These are phyloP conservation scores for Athelia sp. DNA, from an alignment of 1,284 basidiomycete species.

Conservation along the genomic window DNA sequence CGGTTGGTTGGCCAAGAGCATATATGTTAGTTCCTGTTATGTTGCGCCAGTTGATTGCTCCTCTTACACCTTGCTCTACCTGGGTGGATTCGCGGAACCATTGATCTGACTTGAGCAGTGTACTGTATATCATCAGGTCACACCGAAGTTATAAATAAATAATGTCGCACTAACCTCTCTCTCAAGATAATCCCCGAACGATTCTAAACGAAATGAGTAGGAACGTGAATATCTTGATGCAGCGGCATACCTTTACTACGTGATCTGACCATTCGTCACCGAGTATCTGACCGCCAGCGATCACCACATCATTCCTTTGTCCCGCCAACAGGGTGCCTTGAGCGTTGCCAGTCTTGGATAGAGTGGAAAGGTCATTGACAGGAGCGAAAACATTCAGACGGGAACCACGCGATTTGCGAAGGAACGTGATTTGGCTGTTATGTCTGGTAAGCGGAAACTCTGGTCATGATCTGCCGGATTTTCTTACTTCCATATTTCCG, in stretches of 20 bases:
- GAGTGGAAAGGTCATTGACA: constrained; percentile 77
- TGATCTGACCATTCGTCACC: constrained; percentile 94
- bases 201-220: constrained; percentile 42
- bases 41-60: constrained; percentile 93
- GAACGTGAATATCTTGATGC: constrained; percentile 3
- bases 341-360: constrained; percentile 65
- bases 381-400: constrained; percentile 86
- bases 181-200: constrained; percentile 92
- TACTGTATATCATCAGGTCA: constrained; percentile 40
- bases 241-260: constrained; percentile 69
- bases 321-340: constrained; percentile 44
- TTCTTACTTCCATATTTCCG: constrained; percentile 91
- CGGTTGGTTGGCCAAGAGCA: constrained; percentile 89
- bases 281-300: constrained; percentile 80
- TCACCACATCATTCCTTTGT: constrained; percentile 70
- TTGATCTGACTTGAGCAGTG: constrained; percentile 86
- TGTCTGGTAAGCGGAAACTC: background rate
- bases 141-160: background rate
- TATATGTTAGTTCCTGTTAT: constrained; percentile 84
- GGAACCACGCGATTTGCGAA: constrained; percentile 75
- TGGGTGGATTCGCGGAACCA: constrained; percentile 75
- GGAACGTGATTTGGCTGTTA: constrained; percentile 75
- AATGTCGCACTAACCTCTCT: constrained; percentile 62
- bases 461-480: background rate
- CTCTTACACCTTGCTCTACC: constrained; percentile 71